These are phyloP conservation scores for Paraphaeosphaeria sporulosa DNA, from an alignment of 2,329 filamentous ascomycete species.

Conservation along the genomic window DNA sequence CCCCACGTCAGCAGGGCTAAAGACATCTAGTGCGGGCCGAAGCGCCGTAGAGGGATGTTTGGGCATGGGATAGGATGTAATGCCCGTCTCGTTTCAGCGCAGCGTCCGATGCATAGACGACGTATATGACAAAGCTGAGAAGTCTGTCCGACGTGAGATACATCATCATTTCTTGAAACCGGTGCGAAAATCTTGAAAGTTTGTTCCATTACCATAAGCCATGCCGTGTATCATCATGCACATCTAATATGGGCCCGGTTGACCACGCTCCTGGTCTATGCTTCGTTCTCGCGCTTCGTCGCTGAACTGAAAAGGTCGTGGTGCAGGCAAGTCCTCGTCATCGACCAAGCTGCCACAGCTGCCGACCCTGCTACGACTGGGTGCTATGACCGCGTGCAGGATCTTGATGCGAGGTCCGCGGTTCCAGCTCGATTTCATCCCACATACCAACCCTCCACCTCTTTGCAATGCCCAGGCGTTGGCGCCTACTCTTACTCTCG, in stretches of 20 bases:
- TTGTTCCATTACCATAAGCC: not conserved
- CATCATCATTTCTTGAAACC: not conserved
- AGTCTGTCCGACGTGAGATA: not conserved
- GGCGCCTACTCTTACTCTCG: conserved; percentile 43
- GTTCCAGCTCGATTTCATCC: conserved; percentile 35
- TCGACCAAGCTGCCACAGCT: conserved; percentile 38
- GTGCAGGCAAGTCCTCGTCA: conserved; percentile 36
- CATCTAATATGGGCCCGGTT: not conserved
- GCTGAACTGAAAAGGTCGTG: conserved; percentile 43
- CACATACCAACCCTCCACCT: conserved; percentile 35
- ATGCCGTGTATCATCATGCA: not conserved
- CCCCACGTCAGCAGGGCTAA: not conserved
- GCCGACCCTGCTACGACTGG: conserved; percentile 26
- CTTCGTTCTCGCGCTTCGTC: conserved; percentile 50
- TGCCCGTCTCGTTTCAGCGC: not conserved
- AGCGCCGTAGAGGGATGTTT: not conserved
- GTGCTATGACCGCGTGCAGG: too few species aligned
- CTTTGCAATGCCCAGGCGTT: conserved; percentile 44
- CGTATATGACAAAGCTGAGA: not conserved
- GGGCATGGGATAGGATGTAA: not conserved
- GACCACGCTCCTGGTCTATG: conserved; percentile 35
- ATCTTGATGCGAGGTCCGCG: conserved; percentile 22
- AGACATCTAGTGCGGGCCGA: not conserved
- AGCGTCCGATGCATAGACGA: not conserved
- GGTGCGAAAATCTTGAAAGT: not conserved